Conservation (phyloP, 345 rosid species). For the Brassica nigra region DNA sequence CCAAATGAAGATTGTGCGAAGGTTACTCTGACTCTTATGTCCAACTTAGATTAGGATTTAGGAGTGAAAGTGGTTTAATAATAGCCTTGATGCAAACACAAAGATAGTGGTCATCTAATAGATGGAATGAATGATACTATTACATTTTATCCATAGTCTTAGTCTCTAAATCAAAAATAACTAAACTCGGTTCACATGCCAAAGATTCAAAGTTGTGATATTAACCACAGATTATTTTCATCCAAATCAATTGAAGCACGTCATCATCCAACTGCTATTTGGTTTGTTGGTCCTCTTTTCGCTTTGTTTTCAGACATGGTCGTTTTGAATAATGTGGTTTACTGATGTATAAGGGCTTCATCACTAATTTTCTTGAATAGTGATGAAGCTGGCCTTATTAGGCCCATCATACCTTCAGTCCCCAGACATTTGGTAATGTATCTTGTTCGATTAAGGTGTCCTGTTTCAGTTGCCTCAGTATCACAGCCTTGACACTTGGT, state of each 20-base stretch:
- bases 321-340: constrained; percentile 44
- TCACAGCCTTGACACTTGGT: constrained; percentile 5
- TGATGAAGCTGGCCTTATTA: constrained; percentile 76
- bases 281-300: constrained; percentile 69
- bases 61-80: too few species aligned
- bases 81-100: neutral
- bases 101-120: neutral
- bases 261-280: constrained; percentile 64
- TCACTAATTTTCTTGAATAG: neutral
- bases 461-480: constrained; percentile 12
- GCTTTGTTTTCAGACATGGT: too few species aligned
- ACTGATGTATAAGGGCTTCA: neutral
- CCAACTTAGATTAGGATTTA: too few species aligned
- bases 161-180: neutral
- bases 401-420: constrained; percentile 78
- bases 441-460: constrained; percentile 8
- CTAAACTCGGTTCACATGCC: neutral
- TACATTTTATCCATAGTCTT: neutral
- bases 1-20: neutral
- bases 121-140: neutral
- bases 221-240: constrained; percentile 1
- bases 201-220: too few species aligned
- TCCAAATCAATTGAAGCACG: neutral
- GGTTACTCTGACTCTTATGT: too few species aligned
- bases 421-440: constrained; percentile 80